Evolutionary conservation across 495 filamentous ascomycete genomes (phyloP).

Genomic region (Aspergillus sclerotiicarbonarius): DNA sequence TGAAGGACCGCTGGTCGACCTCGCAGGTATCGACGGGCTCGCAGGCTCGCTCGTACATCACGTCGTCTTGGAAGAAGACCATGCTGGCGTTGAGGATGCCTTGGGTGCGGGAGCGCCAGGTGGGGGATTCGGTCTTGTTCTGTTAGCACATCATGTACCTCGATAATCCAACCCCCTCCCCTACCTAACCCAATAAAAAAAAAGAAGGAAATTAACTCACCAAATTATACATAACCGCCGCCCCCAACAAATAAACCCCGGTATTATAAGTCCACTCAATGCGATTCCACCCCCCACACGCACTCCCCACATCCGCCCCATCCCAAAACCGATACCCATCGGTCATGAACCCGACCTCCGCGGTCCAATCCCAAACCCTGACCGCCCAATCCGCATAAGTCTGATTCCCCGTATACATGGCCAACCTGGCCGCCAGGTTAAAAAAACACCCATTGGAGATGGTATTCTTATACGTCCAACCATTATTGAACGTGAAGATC

Average conservation of each 20-base stretch:
- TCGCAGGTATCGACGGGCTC: slow-evolving; percentile 60
- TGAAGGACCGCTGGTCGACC: slow-evolving; percentile 79
- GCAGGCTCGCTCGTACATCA: slow-evolving; percentile 68
- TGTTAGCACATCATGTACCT: too few relatives aligned
- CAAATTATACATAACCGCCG: slow-evolving; percentile 40
- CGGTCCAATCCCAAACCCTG: slow-evolving; percentile 72
- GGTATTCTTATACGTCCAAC: slow-evolving; percentile 79
- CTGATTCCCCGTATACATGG: slow-evolving; percentile 70
- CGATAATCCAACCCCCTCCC: background rate
- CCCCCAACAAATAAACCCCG: slow-evolving; percentile 37
- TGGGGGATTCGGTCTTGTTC: slow-evolving; percentile 27
- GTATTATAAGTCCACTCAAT: slow-evolving; percentile 43
- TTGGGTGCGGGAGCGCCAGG: slow-evolving; percentile 60
- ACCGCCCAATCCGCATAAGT: slow-evolving; percentile 78
- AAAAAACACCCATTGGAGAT: slow-evolving; percentile 81
- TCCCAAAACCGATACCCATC: slow-evolving; percentile 61
- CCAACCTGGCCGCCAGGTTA: slow-evolving; percentile 73
- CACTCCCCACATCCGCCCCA: slow-evolving; percentile 53
- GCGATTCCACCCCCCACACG: slow-evolving; percentile 35
- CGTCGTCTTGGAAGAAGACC: slow-evolving; percentile 48
- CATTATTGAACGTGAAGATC: slow-evolving; percentile 75
- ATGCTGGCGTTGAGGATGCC: slow-evolving; percentile 57
- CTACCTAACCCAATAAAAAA: background rate
- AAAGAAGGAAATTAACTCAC: slow-evolving; percentile 24
- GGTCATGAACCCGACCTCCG: slow-evolving; percentile 59